Conservation (phyloP, 257 asterid genomes). For the Petunia axillaris region DNA sequence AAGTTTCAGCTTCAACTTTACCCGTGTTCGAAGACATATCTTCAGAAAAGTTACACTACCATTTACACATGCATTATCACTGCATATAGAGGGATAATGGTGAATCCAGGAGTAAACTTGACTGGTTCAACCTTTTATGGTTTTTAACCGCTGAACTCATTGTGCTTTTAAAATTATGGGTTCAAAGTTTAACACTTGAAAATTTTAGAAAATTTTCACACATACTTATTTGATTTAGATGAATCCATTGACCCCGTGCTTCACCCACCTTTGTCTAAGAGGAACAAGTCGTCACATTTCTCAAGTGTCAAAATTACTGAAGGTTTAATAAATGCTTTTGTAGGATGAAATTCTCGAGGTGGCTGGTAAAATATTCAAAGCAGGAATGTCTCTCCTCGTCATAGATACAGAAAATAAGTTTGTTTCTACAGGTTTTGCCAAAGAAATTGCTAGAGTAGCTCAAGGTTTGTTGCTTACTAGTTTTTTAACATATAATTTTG, state of each 20-base stretch:
- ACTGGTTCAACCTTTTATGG: not conserved
- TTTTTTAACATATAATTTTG: not conserved
- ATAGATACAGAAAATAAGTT: constrained; percentile 71
- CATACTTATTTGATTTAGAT: not conserved
- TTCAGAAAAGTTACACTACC: not conserved
- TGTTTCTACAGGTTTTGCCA: constrained; percentile 96
- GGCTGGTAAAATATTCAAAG: constrained; percentile 86
- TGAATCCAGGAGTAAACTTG: not conserved
- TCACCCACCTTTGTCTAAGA: not conserved
- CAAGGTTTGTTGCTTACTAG: constrained; percentile 57
- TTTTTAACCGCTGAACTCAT: not conserved
- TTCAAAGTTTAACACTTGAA: not conserved
- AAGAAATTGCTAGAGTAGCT: constrained; percentile 95
- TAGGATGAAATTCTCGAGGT: constrained; percentile 96
- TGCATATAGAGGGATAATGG: not conserved
- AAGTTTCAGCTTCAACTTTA: not conserved
- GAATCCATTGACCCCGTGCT: not conserved
- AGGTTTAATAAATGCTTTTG: constrained; percentile 3
- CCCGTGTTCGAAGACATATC: not conserved
- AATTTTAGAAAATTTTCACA: not conserved
- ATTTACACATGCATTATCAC: not conserved
- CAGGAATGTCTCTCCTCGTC: constrained; percentile 69
- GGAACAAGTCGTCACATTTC: not conserved
- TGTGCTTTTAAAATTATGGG: not conserved
- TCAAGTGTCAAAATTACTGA: not conserved